phyloP scores from a whole-genome alignment of 1,139 yeast genomes.

The Lizanozyma gosingica region DNA sequence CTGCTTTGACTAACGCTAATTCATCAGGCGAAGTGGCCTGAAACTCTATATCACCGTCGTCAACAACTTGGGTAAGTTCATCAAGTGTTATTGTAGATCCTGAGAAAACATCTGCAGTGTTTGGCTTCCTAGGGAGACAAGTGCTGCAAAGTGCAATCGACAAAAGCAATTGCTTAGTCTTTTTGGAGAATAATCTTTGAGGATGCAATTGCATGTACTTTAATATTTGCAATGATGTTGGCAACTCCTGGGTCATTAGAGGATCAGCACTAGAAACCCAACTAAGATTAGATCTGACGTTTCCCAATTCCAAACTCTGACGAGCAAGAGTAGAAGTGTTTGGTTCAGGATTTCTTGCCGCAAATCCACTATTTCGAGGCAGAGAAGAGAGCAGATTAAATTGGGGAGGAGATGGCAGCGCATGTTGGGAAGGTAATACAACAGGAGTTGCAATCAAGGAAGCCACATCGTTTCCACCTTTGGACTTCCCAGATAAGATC shows the following conservation, averaged over 20 bases:
- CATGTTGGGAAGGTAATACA: background rate
- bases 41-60: slow-evolving; percentile 52
- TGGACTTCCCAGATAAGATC: slow-evolving; percentile 13
- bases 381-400: background rate
- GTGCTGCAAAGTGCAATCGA: slow-evolving; percentile 84
- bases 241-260: slow-evolving; percentile 17
- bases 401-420: background rate
- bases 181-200: slow-evolving; percentile 55
- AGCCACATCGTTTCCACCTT: background rate
- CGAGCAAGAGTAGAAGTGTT: slow-evolving; percentile 20
- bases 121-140: slow-evolving; percentile 61
- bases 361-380: background rate
- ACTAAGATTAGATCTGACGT: slow-evolving; percentile 14
- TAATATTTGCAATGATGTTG: slow-evolving; percentile 46
- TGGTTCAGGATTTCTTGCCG: background rate
- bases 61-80: slow-evolving; percentile 14
- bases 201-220: slow-evolving; percentile 67
- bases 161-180: slow-evolving; percentile 70
- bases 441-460: background rate
- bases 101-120: slow-evolving; percentile 8
- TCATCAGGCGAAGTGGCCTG: slow-evolving; percentile 98
- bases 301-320: slow-evolving; percentile 19
- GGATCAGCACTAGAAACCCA: slow-evolving; percentile 37
- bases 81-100: slow-evolving; percentile 5
- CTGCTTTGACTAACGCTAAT: slow-evolving; percentile 86